Percentiles rank a stretch among this genome's conserved stretches.
Evolutionary conservation across 805 yeast genomes (phyloP).

Genomic region (Zygosaccharomyces kombuchaensis): DNA sequence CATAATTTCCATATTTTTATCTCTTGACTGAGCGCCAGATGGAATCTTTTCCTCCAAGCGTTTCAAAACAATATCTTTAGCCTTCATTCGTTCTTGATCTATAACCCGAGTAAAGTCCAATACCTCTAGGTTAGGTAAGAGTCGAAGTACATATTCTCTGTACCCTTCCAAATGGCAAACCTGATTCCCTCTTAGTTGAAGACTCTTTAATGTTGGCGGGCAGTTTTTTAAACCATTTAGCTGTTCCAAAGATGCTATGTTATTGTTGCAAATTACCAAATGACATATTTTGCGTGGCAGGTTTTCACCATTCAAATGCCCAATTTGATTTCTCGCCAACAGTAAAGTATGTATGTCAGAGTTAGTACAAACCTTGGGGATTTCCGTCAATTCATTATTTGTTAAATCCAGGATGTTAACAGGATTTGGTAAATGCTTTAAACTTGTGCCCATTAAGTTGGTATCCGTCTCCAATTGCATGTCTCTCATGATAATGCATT

Average conservation of each 20-base stretch:
- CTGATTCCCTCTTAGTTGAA: slow-evolving; percentile 58
- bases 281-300: slow-evolving; percentile 39
- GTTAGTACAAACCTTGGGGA: slow-evolving; percentile 47
- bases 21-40: slow-evolving; percentile 11
- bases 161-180: slow-evolving; percentile 49
- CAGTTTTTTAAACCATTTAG: slow-evolving; percentile 40
- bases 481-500: slow-evolving; percentile 28
- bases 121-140: slow-evolving; percentile 56
- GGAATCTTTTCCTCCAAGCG: slow-evolving; percentile 20
- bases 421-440: slow-evolving; percentile 41
- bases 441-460: slow-evolving; percentile 40
- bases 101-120: slow-evolving; percentile 67
- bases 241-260: slow-evolving; percentile 47
- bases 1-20: slow-evolving; percentile 36
- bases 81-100: slow-evolving; percentile 46
- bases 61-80: slow-evolving; percentile 32
- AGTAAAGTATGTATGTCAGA: slow-evolving; percentile 47
- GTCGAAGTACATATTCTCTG: slow-evolving; percentile 54
- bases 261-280: slow-evolving; percentile 48
- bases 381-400: slow-evolving; percentile 59
- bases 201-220: slow-evolving; percentile 42
- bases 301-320: slow-evolving; percentile 36
- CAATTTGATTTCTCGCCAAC: slow-evolving; percentile 59
- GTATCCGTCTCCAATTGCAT: slow-evolving; percentile 40
- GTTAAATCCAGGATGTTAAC: slow-evolving; percentile 66